Evolutionary conservation across 75 land plant species (phyloP), one percentile per base, ranked within the genome.

Genomic region (Isoetes taiwanensis): DNA sequence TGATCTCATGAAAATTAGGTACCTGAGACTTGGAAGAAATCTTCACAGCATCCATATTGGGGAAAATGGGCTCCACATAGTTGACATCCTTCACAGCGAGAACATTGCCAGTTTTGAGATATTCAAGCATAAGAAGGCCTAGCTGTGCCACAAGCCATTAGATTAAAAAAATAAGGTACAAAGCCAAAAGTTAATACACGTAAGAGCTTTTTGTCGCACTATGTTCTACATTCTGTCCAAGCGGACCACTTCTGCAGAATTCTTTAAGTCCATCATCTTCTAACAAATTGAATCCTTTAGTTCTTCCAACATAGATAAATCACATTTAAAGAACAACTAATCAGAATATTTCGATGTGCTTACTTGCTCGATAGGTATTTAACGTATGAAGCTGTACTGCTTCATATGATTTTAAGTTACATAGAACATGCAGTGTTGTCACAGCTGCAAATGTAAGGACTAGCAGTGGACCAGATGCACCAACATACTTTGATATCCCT

Each of bases 321-420:
- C 34, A 23, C 10, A 30, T 5, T 1, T 21, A 28, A 0, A 64
- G 54, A 16, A 48, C 26, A 60, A 61, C 9, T 61, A 32, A 57
- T 43, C 23, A 64, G 40, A 32, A 66, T 30, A 28, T 35, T 16
- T 17, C 0, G 10, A 61, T 28, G 53, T 27, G 4, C 53, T 55
- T 81, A 94, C 99, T 77, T 73, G 96, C 94, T 48, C 99, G 85
- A 71, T 88, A 94, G 23, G 99, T 89, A 76, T 94, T 94, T 63
- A 94, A 66, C 31, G 90, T 94, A 52, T 91, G 84, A 53, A 94
- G 68, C 30, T 80, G 96, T 64, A 94, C 84, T 17, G 86, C 83
- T 56, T 88, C 86, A 32, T 94, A 94, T 30, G 99, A 94, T 60
- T 80, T 94, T 11, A 84, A 62, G 62, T 94, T 94, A 76, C 85